Conservation (phyloP, 2,329 filamentous ascomycete species). For the Drechslerella stenobrocha region DNA sequence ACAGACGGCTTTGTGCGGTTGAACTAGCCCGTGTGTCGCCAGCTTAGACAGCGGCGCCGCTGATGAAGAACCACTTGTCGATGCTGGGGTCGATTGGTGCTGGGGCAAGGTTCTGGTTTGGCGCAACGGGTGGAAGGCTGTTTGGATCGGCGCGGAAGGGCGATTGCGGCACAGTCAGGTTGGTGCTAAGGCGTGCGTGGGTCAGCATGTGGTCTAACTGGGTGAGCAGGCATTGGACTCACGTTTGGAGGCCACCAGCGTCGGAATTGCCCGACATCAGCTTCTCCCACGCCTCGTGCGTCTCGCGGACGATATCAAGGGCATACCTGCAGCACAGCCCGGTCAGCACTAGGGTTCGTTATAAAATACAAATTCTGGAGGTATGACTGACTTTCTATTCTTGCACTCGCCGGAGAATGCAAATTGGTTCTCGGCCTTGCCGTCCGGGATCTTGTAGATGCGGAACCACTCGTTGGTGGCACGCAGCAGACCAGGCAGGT, state of each 20-base stretch:
- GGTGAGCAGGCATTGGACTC: conserved; percentile 58
- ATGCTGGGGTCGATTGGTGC: conserved; percentile 94
- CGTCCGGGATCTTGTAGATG: conserved; percentile 99
- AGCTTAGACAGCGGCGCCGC: conserved; percentile 79
- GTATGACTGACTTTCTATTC: conserved; percentile 86
- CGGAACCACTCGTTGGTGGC: conserved; percentile 99
- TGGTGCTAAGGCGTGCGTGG: conserved; percentile 65
- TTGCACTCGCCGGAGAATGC: conserved; percentile 99
- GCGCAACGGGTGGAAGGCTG: conserved; percentile 75
- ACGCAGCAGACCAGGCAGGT: conserved; percentile 92
- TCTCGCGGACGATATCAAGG: conserved; percentile 92
- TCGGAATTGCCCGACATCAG: conserved; percentile 87
- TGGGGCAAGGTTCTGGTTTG: conserved; percentile 76
- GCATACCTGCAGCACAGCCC: conserved; percentile 67
- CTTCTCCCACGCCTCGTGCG: conserved; percentile 94
- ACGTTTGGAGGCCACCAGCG: conserved; percentile 78
- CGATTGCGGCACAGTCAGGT: conserved; percentile 75
- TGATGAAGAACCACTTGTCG: conserved; percentile 99
- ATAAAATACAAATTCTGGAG: too few species aligned
- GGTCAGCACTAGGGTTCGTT: too few species aligned
- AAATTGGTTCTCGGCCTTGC: conserved; percentile 99
- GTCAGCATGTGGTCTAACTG: conserved; percentile 54
- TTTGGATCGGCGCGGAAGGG: conserved; percentile 69
- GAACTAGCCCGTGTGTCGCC: too few species aligned
- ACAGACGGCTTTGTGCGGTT: too few species aligned